These are phyloP conservation scores for Exophiala phaeomuriformis DNA, from an alignment of 2,329 filamentous ascomycete genomes.

Conservation along the genomic window DNA sequence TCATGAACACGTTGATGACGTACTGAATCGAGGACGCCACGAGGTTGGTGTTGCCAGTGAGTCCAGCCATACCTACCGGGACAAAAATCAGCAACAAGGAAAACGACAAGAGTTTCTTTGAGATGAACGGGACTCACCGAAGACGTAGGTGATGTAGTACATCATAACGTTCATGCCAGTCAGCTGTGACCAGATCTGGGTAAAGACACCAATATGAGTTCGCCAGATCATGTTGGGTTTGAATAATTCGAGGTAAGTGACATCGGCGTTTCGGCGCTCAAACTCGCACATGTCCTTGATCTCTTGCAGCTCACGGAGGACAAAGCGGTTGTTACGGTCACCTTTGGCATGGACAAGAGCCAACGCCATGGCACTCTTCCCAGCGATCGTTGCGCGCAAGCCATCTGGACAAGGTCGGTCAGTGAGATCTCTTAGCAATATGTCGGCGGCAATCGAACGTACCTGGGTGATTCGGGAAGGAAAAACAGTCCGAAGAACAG, in stretches of 20 bases:
- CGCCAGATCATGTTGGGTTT: constrained; percentile 67
- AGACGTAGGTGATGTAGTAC: constrained; percentile 45
- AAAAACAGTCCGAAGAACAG: constrained; percentile 55
- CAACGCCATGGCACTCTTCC: constrained; percentile 48
- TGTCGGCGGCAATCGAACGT: constrained; percentile 46
- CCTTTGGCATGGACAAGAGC: constrained; percentile 57
- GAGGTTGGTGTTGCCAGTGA: constrained; percentile 52
- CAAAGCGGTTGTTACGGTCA: constrained; percentile 57
- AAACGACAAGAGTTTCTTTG: background rate
- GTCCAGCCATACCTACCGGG: constrained; percentile 60
- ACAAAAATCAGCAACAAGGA: background rate
- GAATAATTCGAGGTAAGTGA: constrained; percentile 65
- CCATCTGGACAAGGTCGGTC: constrained; percentile 49
- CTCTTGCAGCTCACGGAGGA: constrained; percentile 60
- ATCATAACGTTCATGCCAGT: constrained; percentile 72
- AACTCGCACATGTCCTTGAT: constrained; percentile 69
- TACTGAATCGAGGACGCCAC: constrained; percentile 64
- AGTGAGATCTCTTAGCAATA: background rate
- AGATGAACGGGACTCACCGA: constrained; percentile 5
- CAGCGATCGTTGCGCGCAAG: constrained; percentile 55
- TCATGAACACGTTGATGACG: constrained; percentile 74
- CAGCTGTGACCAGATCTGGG: constrained; percentile 68
- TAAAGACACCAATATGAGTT: constrained; percentile 63
- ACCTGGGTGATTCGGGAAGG: constrained; percentile 57
- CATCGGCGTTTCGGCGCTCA: constrained; percentile 61